phyloP scores from a whole-genome alignment of 352 stramenopile genomes.

The Globisporangium nodosum region DNA sequence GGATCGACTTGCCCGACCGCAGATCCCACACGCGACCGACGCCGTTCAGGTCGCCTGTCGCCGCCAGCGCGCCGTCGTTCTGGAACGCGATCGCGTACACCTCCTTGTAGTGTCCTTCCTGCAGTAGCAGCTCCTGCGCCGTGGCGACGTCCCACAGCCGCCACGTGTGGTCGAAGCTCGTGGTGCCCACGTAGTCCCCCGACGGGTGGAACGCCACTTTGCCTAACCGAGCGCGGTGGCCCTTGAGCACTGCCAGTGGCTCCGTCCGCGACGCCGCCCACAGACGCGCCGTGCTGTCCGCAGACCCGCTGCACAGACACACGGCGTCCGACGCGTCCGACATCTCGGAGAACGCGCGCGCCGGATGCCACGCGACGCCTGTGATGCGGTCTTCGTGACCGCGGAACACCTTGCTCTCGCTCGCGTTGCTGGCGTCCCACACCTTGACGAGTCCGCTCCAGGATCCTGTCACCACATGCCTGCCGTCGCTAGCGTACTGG shows the following conservation, averaged over 20 bases:
- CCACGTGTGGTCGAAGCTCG: constrained; percentile 97
- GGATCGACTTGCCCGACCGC: constrained; percentile 90
- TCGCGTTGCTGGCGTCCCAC: constrained; percentile 82
- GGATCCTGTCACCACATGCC: constrained; percentile 83
- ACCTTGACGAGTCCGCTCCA: constrained; percentile 94
- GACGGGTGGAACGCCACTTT: constrained; percentile 94
- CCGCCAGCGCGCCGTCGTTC: constrained; percentile 89
- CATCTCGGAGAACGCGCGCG: constrained; percentile 44
- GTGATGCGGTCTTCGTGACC: constrained; percentile 88
- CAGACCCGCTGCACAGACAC: constrained; percentile 73
- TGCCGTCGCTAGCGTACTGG: constrained; percentile 52
- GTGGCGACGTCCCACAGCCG: constrained; percentile 96
- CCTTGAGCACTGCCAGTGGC: constrained; percentile 52
- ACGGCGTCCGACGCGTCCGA: constrained; percentile 47
- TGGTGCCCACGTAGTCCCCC: constrained; percentile 91
- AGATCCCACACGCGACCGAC: constrained; percentile 96
- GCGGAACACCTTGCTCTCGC: constrained; percentile 68
- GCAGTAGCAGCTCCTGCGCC: constrained; percentile 88
- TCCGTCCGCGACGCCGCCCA: constrained; percentile 59
- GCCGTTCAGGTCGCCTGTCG: constrained; percentile 93
- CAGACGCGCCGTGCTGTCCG: constrained; percentile 69
- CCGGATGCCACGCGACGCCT: constrained; percentile 81
- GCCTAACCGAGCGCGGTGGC: constrained; percentile 67
- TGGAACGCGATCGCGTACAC: constrained; percentile 96
- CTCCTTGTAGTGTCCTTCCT: constrained; percentile 95